A percentile compares a stretch with the other conserved stretches of the same genome.
Conservation (phyloP, 2,329 filamentous ascomycete genomes). For the Cladosporium cucumerinum region DNA sequence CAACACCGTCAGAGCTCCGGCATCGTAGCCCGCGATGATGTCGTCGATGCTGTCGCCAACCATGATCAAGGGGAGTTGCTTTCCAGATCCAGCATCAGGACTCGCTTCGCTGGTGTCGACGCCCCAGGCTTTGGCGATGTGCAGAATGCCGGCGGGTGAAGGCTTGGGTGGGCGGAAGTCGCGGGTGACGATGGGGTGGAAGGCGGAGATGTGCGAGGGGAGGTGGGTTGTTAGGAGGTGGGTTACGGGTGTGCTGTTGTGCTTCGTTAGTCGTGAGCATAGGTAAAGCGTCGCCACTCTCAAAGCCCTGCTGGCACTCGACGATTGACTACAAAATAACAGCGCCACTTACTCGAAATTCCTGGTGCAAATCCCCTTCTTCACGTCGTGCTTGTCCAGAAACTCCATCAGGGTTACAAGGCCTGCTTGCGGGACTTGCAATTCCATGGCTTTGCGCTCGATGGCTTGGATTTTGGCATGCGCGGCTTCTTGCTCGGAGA, state of each 20-base stretch:
- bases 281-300: not conserved
- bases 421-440: constrained; percentile 78
- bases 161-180: constrained; percentile 84
- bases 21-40: constrained; percentile 78
- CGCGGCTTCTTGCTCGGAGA: constrained; percentile 54
- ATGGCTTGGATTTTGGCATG: constrained; percentile 73
- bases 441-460: constrained; percentile 74
- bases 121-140: constrained; percentile 77
- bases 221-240: constrained; percentile 76
- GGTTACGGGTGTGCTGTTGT: constrained; percentile 59
- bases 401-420: constrained; percentile 76
- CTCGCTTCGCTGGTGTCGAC: constrained; percentile 40
- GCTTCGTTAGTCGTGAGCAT: not conserved
- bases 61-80: constrained; percentile 45
- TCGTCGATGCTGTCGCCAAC: constrained; percentile 75
- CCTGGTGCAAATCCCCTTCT: constrained; percentile 85
- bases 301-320: no score
- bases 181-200: constrained; percentile 77
- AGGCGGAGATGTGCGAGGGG: constrained; percentile 53
- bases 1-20: constrained; percentile 87
- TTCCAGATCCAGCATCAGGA: constrained; percentile 6
- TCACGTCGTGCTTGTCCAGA: constrained; percentile 63
- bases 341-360: constrained; percentile 69
- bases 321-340: not conserved
- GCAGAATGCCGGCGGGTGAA: constrained; percentile 78